Evolutionary conservation across 306 rosid genomes (phyloP), one percentile per base, ranked within the genome.

Genomic region (Senna tora): DNA sequence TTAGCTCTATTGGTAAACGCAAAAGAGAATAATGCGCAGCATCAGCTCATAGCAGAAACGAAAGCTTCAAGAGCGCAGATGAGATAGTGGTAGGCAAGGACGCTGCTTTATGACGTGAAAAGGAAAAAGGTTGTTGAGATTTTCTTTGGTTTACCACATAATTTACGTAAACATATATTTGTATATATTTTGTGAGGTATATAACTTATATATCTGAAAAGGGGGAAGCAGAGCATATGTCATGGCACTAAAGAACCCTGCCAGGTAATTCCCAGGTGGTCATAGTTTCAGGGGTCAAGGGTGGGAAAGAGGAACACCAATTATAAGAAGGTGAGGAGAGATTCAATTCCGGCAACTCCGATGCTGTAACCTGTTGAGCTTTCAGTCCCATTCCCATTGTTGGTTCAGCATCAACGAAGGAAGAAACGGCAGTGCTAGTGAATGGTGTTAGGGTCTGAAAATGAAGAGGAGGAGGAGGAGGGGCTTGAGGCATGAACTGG

Each of bases 281-380:
- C 14, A 66, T 75, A 63, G 81, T 78, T 72, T 73, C 84, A 4
- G 86, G 88, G 59, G 79, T 83, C 45, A 77, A 32, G n/a, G 46
- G 65, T 45, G 87, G 82, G 64, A 73, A 71, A 32, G 84, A 79
- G 57, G 83, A 81, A 59, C 17, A 76, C 89, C 88, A 84, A 71
- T 57, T 66, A 65, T 69, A 52, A 38, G 90, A 79, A 77, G 93
- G 71, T 0, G 93, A 76, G 12, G 83, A 82, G 20, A 84, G 71
- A 71, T 78, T 86, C 81, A 81, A n/a, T 54, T 61, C 83, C 52
- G 81, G 75, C 25, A 65, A 77, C 14, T 57, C 75, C n/a, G 66
- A 36, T 22, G 61, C 62, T 22, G 71, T 22, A 33, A 0, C 30
- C 6, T 54, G 66, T 9, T 65, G 71, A 42, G 28, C 41, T 17